Evolutionary conservation across 2,329 filamentous ascomycete species (phyloP).

Genomic region (Didymella arachidicola): DNA sequence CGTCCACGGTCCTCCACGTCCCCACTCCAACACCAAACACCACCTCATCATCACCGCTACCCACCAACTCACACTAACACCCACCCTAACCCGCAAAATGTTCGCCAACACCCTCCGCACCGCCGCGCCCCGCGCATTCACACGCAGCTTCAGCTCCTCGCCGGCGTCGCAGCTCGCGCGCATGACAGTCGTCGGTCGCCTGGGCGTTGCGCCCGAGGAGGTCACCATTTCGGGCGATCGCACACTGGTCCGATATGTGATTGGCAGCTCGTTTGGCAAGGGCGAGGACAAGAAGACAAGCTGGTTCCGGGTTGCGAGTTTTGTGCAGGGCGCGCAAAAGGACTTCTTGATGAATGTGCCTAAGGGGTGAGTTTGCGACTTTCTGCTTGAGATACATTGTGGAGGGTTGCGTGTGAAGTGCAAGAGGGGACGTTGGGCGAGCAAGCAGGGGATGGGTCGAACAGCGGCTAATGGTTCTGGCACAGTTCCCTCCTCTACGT

Average conservation of each 20-base stretch:
- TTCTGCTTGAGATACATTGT: too few species aligned
- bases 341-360: constrained; percentile 76
- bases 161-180: constrained; percentile 71
- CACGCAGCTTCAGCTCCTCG: constrained; percentile 80
- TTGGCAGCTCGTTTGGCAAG: constrained; percentile 70
- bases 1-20: constrained; percentile 17
- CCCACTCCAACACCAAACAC: constrained; percentile 22
- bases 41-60: background rate
- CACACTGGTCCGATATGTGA: constrained; percentile 77
- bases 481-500: constrained; percentile 78
- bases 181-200: constrained; percentile 86
- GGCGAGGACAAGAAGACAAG: constrained; percentile 77
- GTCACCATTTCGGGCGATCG: constrained; percentile 75
- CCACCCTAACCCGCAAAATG: constrained; percentile 28
- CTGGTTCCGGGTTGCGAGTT: constrained; percentile 84
- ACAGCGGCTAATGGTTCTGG: background rate
- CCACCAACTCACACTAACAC: constrained; percentile 6
- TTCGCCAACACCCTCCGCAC: constrained; percentile 55
- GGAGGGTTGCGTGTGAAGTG: background rate
- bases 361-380: constrained; percentile 73
- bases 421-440: background rate
- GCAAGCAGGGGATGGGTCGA: background rate
- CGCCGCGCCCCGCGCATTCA: constrained; percentile 59
- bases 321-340: constrained; percentile 72
- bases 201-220: constrained; percentile 81